Evolutionary conservation across 768 basidiomycete species (phyloP), one percentile per base, ranked within the genome.

Genomic region (Hydnum rufescens): DNA sequence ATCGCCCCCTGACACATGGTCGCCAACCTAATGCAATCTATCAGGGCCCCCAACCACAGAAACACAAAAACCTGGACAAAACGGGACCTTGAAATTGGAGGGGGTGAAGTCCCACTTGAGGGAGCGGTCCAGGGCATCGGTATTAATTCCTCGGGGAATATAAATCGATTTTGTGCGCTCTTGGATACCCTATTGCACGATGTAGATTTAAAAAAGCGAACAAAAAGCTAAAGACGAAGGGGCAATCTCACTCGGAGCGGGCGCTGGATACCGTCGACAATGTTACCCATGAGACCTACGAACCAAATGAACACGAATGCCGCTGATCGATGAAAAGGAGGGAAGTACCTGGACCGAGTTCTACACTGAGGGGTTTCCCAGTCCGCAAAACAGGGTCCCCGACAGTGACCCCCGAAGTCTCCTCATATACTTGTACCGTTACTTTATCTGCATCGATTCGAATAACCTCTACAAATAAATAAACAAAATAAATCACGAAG

Each of bases 381-480:
- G 95, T 99, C 53, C 93, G 76, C 62, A 99, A 68, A 18, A 99
- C 95, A 47, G 95, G 95, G 70, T 99, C 95, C 28, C 95, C 95
- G 51, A 97, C 92, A 4, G 93, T 96, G 39, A 99, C 95, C 51
- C 95, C 95, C 42, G 93, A 95, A 4, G 93, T 97, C 71, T 99
- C 95, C 67, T 99, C 95, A 62, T 99, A 97, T 5, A 99, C 95
- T 66, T 99, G 95, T 56, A 99, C 96, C 8, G 95, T 97, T 42
- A 86, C 86, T 69, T 95, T 93, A 69, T 99, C 95, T 56, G 79
- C 79, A 59, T 97, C 95, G 68, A 99, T 96, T 61, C 95, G 78
- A 61, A 99, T 99, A 61, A 99, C 95, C 87, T 99, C 95, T 92
- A 61, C 22, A 49, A 26, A 50, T 32, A 51, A 43, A 28, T 32